phyloP scores from a whole-genome alignment of 1,139 yeast genomes.

The Geotrichum fermentans region DNA sequence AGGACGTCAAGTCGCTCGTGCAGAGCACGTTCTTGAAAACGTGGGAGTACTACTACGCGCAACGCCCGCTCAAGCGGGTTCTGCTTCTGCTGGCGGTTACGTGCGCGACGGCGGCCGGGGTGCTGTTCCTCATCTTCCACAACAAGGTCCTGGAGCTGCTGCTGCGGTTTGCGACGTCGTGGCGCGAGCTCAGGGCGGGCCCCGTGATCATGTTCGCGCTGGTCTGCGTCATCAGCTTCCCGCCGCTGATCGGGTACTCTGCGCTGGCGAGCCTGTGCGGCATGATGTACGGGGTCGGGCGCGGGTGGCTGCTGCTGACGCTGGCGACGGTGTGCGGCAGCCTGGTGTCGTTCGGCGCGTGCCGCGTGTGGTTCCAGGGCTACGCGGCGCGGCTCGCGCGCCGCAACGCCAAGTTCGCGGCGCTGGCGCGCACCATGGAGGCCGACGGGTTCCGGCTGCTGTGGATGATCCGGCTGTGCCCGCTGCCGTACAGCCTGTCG shows the following conservation, averaged over 20 bases:
- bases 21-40: background rate
- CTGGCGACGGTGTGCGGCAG: conserved; percentile 70
- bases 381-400: conserved; percentile 53
- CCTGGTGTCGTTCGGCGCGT: conserved; percentile 61
- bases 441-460: conserved; percentile 62
- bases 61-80: conserved; percentile 1
- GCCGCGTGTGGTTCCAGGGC: conserved; percentile 54
- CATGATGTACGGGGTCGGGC: conserved; percentile 67
- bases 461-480: conserved; percentile 74
- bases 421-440: conserved; percentile 69
- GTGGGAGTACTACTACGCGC: conserved; percentile 7
- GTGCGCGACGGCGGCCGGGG: conserved; percentile 29
- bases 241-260: conserved; percentile 84
- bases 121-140: conserved; percentile 47
- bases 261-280: conserved; percentile 67
- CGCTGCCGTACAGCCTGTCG: conserved; percentile 85
- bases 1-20: background rate
- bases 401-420: conserved; percentile 60
- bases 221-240: conserved; percentile 59
- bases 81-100: conserved; percentile 22
- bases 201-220: conserved; percentile 49
- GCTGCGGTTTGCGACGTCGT: conserved; percentile 45
- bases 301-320: conserved; percentile 77
- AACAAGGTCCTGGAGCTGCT: conserved; percentile 43
- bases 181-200: conserved; percentile 48